Percentiles rank a stretch among this genome's conserved stretches.
These are phyloP conservation scores for Lolium multiflorum DNA, from an alignment of 176 grass and related monocot genomes.

Conservation along the genomic window DNA sequence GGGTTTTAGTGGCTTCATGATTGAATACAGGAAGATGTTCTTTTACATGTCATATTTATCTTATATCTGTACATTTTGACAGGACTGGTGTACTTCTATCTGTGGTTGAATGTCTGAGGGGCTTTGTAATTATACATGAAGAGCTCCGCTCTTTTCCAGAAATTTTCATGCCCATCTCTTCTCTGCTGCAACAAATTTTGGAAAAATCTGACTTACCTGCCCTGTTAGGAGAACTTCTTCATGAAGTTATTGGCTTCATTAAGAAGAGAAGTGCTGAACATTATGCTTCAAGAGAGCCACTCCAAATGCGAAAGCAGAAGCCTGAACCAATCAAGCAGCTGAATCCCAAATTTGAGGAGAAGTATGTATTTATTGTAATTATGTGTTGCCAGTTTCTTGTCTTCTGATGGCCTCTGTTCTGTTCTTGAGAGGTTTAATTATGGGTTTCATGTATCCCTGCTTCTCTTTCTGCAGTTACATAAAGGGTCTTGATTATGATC, in stretches of 20 bases:
- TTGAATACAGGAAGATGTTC: not conserved
- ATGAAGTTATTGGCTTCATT: conserved; percentile 74
- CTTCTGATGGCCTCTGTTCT: not conserved
- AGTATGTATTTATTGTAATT: conserved; percentile 61
- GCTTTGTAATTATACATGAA: conserved; percentile 83
- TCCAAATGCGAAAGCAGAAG: conserved; percentile 85
- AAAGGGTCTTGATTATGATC: conserved; percentile 94
- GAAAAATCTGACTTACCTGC: conserved; percentile 55
- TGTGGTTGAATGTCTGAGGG: conserved; percentile 75
- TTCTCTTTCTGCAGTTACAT: conserved; percentile 74
- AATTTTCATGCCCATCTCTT: conserved; percentile 81
- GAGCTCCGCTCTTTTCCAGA: conserved; percentile 74
- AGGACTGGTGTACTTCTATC: conserved; percentile 76
- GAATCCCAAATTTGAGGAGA: conserved; percentile 95
- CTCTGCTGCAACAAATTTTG: conserved; percentile 61
- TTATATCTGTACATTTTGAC: conserved; percentile 30
- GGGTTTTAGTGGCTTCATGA: conserved; percentile 1
- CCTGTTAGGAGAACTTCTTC: conserved; percentile 56
- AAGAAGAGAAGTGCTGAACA: conserved; percentile 71
- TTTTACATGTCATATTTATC: conserved; percentile 26
- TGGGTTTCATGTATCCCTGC: not conserved
- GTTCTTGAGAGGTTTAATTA: conserved; percentile 9
- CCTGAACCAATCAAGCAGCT: conserved; percentile 85
- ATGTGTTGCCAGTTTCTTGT: conserved; percentile 17
- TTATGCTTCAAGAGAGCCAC: conserved; percentile 65